Conservation (phyloP, 495 filamentous ascomycete genomes). For the Bacidia gigantensis region DNA sequence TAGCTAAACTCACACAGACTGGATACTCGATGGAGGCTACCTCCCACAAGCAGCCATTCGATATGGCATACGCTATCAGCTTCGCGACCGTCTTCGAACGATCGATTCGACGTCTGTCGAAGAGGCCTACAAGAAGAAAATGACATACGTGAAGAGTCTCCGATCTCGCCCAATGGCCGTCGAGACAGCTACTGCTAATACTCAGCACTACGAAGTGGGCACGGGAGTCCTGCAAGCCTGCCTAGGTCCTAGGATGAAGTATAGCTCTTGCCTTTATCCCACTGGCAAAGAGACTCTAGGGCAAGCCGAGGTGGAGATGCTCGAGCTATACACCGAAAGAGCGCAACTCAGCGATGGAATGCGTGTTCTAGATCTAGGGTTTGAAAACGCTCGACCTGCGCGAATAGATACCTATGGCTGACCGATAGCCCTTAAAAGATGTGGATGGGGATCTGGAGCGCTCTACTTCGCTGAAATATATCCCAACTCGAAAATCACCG, state of each 20-base stretch:
- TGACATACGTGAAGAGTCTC: slow-evolving; percentile 40
- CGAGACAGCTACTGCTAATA: slow-evolving; percentile 45
- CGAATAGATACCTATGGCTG: slow-evolving; percentile 6
- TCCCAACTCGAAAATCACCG: slow-evolving; percentile 43
- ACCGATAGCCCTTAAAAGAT: slow-evolving; percentile 24
- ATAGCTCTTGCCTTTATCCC: slow-evolving; percentile 44
- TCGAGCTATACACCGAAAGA: slow-evolving; percentile 42
- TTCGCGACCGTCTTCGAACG: slow-evolving; percentile 34
- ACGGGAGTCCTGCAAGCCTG: slow-evolving; percentile 40
- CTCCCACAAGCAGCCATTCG: slow-evolving; percentile 43
- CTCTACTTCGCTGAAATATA: slow-evolving; percentile 47
- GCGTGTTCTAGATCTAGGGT: slow-evolving; percentile 51
- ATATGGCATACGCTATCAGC: slow-evolving; percentile 31
- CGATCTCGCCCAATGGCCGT: slow-evolving; percentile 45
- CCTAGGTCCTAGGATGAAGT: slow-evolving; percentile 54
- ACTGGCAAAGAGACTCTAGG: slow-evolving; percentile 40
- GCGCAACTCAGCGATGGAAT: slow-evolving; percentile 42
- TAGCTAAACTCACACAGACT: slow-evolving; percentile 21
- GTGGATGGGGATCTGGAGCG: slow-evolving; percentile 51
- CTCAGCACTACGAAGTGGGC: slow-evolving; percentile 55
- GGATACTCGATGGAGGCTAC: slow-evolving; percentile 44
- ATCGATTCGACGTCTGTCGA: slow-evolving; percentile 34
- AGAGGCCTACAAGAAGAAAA: slow-evolving; percentile 37
- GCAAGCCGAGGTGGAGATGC: slow-evolving; percentile 52
- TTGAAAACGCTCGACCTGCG: slow-evolving; percentile 10